These are phyloP conservation scores for Prunus padus DNA, from an alignment of 306 rosid species.

Conservation along the genomic window DNA sequence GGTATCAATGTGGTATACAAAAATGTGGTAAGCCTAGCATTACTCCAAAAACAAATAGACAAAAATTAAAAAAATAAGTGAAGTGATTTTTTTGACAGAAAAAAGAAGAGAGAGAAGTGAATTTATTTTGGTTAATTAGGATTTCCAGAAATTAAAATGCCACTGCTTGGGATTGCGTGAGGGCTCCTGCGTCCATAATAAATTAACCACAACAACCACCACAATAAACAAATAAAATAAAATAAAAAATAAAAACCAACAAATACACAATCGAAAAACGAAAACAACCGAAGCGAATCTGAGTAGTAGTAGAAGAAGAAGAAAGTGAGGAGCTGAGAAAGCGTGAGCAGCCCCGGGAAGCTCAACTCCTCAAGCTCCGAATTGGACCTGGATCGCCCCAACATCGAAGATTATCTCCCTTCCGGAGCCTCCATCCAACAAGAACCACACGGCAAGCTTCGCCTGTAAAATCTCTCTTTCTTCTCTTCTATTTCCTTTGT, in stretches of 20 bases:
- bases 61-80: too few relatives aligned
- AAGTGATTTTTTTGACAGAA: too few relatives aligned
- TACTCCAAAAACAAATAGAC: neutral
- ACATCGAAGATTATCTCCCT: constrained; percentile 92
- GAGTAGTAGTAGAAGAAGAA: neutral
- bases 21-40: too few relatives aligned
- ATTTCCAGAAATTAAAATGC: too few relatives aligned
- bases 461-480: constrained; percentile 45
- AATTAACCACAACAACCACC: neutral
- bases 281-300: neutral
- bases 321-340: constrained; percentile 5
- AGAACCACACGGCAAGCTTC: constrained; percentile 78
- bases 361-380: constrained; percentile 71
- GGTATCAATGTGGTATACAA: too few relatives aligned
- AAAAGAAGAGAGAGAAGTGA: neutral
- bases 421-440: constrained; percentile 78
- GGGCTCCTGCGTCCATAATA: too few relatives aligned
- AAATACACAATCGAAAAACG: neutral
- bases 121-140: too few relatives aligned
- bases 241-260: neutral
- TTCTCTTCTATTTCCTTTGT: neutral
- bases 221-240: neutral
- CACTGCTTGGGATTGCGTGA: too few relatives aligned
- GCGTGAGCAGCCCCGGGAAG: constrained; percentile 37
- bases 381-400: constrained; percentile 89